Conservation (phyloP, 169 alveolate genomes). For the Cryptosporidium andersoni region DNA sequence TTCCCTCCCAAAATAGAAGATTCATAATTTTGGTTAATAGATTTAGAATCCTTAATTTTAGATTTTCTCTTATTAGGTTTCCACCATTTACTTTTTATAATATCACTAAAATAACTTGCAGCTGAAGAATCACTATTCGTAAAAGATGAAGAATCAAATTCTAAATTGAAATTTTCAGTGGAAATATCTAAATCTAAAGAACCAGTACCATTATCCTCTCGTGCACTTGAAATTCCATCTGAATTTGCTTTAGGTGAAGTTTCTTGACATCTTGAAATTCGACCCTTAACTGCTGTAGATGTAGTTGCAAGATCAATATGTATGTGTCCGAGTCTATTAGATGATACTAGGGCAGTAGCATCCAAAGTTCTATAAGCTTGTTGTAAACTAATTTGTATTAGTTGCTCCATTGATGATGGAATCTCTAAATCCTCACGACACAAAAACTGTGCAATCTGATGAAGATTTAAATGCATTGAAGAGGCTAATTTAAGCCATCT, state of each 20-base stretch:
- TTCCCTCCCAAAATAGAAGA: not conserved
- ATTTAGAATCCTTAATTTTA: constrained; percentile 71
- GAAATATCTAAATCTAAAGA: constrained; percentile 4
- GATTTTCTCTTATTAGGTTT: constrained; percentile 70
- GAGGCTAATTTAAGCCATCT: constrained; percentile 87
- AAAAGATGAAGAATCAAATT: constrained; percentile 9
- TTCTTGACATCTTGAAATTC: constrained; percentile 6
- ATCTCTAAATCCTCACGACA: constrained; percentile 84
- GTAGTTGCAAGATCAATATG: constrained; percentile 74
- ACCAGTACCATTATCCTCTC: constrained; percentile 11
- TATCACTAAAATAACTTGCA: constrained; percentile 35
- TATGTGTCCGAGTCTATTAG: constrained; percentile 75
- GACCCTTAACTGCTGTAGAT: constrained; percentile 14
- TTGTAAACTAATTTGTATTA: constrained; percentile 73
- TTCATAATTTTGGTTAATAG: constrained; percentile 38
- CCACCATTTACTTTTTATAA: constrained; percentile 69
- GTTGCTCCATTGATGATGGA: constrained; percentile 86
- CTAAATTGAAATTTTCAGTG: not conserved
- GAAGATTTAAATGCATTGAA: constrained; percentile 82
- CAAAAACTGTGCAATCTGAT: constrained; percentile 86
- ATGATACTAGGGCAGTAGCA: constrained; percentile 75
- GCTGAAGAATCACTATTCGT: not conserved
- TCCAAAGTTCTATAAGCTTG: constrained; percentile 76
- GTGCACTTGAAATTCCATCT: constrained; percentile 4
- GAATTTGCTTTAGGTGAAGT: constrained; percentile 9